Conservation (phyloP, 106 monocot genomes). For the Chionographis japonica region DNA sequence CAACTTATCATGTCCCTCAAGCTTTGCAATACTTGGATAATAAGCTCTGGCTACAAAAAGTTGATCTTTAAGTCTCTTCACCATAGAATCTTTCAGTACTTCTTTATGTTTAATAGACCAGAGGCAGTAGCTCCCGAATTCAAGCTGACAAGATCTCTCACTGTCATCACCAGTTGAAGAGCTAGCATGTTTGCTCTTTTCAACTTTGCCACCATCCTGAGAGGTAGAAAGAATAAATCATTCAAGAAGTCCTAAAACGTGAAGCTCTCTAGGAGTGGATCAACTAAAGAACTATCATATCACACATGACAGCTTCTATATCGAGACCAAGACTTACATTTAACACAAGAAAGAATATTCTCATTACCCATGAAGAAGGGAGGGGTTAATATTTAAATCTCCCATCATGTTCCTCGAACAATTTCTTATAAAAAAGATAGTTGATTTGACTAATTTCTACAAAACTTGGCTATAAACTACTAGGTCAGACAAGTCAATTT, state of each 20-base stretch:
- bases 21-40: constrained; percentile 67
- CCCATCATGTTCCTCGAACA: no score
- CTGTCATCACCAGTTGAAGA: constrained; percentile 21
- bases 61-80: constrained; percentile 54
- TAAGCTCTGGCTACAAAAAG: constrained; percentile 65
- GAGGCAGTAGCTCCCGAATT: constrained; percentile 67
- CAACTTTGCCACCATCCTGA: constrained; percentile 8
- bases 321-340: no score
- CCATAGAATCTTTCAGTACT: constrained; percentile 37
- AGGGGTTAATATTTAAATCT: no score
- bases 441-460: no score
- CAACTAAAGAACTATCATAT: not conserved
- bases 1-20: constrained; percentile 40
- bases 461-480: not conserved
- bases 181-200: not conserved
- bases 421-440: no score
- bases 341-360: no score
- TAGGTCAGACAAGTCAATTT: not conserved
- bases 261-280: not conserved
- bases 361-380: no score
- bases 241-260: not conserved
- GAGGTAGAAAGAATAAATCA: not conserved
- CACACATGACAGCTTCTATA: not conserved
- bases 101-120: constrained; percentile 44
- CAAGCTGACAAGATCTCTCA: constrained; percentile 36